Evolutionary conservation across 768 basidiomycete genomes (phyloP).

Genomic region (Tremella fuciformis): DNA sequence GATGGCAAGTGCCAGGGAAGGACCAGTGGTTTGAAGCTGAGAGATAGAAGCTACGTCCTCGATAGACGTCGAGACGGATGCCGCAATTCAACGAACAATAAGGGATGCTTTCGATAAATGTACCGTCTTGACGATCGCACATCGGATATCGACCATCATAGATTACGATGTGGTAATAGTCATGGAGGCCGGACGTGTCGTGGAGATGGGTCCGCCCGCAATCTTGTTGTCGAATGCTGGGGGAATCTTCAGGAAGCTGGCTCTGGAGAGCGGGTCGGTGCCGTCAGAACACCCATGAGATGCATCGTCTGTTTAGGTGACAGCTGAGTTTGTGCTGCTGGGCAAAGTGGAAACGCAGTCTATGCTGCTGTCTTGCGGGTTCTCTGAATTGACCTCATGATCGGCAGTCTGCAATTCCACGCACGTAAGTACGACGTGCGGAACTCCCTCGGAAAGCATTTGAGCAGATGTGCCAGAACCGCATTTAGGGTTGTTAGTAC

Average conservation of each 20-base stretch:
- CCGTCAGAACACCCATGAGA: too few species aligned
- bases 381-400: too few species aligned
- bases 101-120: constrained; percentile 13
- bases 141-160: constrained; percentile 31
- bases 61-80: constrained; percentile 34
- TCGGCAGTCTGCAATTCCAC: too few species aligned
- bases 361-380: too few species aligned
- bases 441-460: too few species aligned
- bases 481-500: too few species aligned
- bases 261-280: constrained; percentile 17
- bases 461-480: too few species aligned
- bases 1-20: constrained; percentile 12
- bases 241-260: constrained; percentile 18
- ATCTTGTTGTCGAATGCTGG: constrained; percentile 10
- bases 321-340: too few species aligned
- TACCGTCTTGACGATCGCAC: constrained; percentile 28
- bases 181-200: constrained; percentile 28
- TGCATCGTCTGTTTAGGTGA: too few species aligned
- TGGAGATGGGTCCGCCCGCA: constrained; percentile 36
- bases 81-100: constrained; percentile 21
- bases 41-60: constrained; percentile 18
- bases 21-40: too few species aligned
- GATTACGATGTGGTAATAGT: constrained; percentile 44
- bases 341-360: too few species aligned
- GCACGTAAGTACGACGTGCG: too few species aligned